Evolutionary conservation across 2,329 filamentous ascomycete genomes (phyloP).

Genomic region (Penicillium sp.): DNA sequence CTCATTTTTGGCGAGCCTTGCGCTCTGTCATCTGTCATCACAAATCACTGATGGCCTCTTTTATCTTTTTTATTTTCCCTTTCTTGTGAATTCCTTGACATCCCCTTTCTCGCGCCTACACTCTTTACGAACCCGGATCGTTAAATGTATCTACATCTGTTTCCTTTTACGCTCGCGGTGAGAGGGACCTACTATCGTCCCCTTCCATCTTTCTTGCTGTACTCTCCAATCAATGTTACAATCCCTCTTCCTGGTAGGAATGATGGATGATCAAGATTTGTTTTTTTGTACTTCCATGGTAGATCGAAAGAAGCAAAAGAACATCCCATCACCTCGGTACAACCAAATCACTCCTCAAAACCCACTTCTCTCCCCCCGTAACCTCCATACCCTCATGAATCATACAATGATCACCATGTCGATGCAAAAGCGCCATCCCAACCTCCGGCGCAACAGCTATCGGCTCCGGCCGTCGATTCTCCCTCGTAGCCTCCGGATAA

Average conservation of each 20-base stretch:
- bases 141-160: conserved; percentile 25
- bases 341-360: conserved; percentile 76
- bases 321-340: conserved; percentile 34
- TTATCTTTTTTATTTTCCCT: conserved; percentile 1
- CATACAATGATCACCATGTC: conserved; percentile 86
- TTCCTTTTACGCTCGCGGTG: conserved; percentile 14
- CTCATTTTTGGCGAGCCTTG: not conserved
- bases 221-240: not conserved
- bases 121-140: conserved; percentile 23
- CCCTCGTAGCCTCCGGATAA: conserved; percentile 65
- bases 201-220: conserved; percentile 21
- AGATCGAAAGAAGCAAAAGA: too few species aligned
- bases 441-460: conserved; percentile 74
- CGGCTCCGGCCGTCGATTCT: conserved; percentile 56
- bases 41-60: conserved; percentile 2
- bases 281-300: not conserved
- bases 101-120: conserved; percentile 11
- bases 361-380: conserved; percentile 81
- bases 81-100: conserved; percentile 6
- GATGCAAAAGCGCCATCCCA: conserved; percentile 84
- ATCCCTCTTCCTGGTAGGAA: not conserved
- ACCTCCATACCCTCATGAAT: conserved; percentile 86
- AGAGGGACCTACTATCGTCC: conserved; percentile 23
- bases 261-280: conserved; percentile 19
- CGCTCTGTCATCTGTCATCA: not conserved